Evolutionary conservation across 2,329 filamentous ascomycete species (phyloP).

Genomic region (Hypoxylon rubiginosum): DNA sequence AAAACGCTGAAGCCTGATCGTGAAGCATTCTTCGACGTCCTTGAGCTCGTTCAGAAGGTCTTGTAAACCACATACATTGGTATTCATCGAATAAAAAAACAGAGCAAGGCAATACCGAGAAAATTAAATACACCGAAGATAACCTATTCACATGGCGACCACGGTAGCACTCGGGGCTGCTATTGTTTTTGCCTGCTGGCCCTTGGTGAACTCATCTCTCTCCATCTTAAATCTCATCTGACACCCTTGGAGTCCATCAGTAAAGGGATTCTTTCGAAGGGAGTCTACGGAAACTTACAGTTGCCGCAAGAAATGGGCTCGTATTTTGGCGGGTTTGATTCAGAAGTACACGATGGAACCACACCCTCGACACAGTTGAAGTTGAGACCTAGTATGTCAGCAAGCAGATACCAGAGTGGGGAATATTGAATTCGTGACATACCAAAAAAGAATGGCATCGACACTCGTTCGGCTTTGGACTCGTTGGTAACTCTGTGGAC

Average conservation of each 20-base stretch:
- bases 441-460: constrained; percentile 70
- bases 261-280: not conserved
- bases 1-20: constrained; percentile 63
- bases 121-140: not conserved
- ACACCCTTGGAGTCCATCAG: constrained; percentile 46
- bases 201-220: constrained; percentile 46
- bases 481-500: constrained; percentile 65
- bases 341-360: constrained; percentile 61
- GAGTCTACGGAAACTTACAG: constrained; percentile 46
- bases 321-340: constrained; percentile 62
- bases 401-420: not conserved
- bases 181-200: constrained; percentile 39
- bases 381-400: constrained; percentile 58
- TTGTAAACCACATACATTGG: constrained; percentile 56
- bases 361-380: constrained; percentile 65
- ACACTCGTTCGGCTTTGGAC: constrained; percentile 59
- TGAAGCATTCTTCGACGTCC: constrained; percentile 73
- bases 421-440: constrained; percentile 22
- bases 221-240: constrained; percentile 53
- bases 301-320: constrained; percentile 66
- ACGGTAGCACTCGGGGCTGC: constrained; percentile 48
- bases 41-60: constrained; percentile 73
- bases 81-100: not conserved
- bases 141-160: constrained; percentile 27
- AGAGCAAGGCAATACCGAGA: constrained; percentile 6